These are phyloP conservation scores for Allium sativum DNA, from an alignment of 106 monocot genomes.

Conservation along the genomic window DNA sequence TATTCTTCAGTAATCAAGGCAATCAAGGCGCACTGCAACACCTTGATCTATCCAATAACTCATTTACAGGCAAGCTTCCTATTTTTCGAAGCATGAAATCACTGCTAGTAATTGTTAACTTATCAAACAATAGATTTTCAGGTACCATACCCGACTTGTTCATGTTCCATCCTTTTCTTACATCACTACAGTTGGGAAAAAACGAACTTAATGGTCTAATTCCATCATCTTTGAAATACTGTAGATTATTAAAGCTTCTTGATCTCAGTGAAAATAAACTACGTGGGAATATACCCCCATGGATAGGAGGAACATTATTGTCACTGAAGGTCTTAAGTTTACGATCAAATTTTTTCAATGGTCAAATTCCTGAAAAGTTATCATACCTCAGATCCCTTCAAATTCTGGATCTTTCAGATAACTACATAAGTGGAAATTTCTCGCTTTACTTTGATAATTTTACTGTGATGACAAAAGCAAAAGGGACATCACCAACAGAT, in stretches of 20 bases:
- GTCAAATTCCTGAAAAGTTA: constrained; percentile 8
- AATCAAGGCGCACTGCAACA: no score
- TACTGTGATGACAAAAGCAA: background rate
- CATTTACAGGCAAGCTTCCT: background rate
- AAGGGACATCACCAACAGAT: background rate
- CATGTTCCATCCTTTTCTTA: background rate
- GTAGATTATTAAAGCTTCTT: constrained; percentile 1
- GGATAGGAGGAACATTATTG: constrained; percentile 15
- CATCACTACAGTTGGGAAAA: constrained; percentile 7
- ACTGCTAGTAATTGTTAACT: no score
- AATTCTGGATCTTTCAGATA: constrained; percentile 14
- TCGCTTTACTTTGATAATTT: constrained; percentile 1
- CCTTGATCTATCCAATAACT: background rate
- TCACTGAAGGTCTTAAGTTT: constrained; percentile 7
- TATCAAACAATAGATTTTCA: constrained; percentile 5
- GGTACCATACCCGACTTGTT: constrained; percentile 14
- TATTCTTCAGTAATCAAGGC: no score
- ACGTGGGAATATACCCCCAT: constrained; percentile 11
- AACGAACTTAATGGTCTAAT: constrained; percentile 18
- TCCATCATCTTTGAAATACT: constrained; percentile 10
- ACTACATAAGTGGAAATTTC: constrained; percentile 14
- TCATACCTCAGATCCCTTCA: constrained; percentile 2
- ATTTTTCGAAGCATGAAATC: background rate
- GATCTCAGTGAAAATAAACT: constrained; percentile 21
- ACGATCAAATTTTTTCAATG: constrained; percentile 4